Percentiles rank a stretch among this genome's conserved stretches.
Conservation (phyloP, 2,329 filamentous ascomycete genomes). For the Podosphaera leucotricha region DNA sequence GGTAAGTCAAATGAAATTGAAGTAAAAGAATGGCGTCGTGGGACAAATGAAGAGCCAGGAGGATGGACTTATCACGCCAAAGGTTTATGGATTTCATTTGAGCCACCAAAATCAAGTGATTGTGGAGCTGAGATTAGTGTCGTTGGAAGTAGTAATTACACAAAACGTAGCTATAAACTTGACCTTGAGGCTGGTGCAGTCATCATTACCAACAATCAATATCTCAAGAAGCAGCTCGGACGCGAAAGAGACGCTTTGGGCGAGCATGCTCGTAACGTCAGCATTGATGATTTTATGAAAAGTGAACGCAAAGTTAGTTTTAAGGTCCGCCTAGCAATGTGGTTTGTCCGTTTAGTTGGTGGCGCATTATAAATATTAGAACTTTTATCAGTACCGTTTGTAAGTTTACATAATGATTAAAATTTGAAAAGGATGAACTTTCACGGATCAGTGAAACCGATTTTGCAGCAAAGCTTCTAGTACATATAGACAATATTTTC, state of each 20-base stretch:
- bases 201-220: constrained; percentile 57
- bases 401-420: not conserved
- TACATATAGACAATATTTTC: too few species aligned
- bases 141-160: constrained; percentile 88
- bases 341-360: constrained; percentile 68
- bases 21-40: constrained; percentile 71
- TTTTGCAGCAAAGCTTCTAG: too few species aligned
- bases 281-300: constrained; percentile 54
- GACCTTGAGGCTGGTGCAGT: constrained; percentile 79
- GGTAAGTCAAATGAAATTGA: constrained; percentile 34
- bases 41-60: constrained; percentile 53
- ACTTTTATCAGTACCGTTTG: not conserved
- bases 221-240: constrained; percentile 46
- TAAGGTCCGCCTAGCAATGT: constrained; percentile 76
- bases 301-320: constrained; percentile 41
- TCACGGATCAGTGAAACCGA: too few species aligned
- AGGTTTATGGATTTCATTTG: constrained; percentile 70
- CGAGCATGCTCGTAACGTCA: constrained; percentile 44
- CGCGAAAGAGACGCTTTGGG: constrained; percentile 65
- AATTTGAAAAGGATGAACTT: too few species aligned
- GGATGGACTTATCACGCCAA: constrained; percentile 99
- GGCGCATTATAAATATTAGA: constrained; percentile 43
- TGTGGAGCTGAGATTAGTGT: constrained; percentile 52
- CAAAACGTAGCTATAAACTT: constrained; percentile 72
- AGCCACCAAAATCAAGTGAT: constrained; percentile 39